phyloP scores from a whole-genome alignment of 352 stramenopile species.

The Globisporangium carolinianum region DNA sequence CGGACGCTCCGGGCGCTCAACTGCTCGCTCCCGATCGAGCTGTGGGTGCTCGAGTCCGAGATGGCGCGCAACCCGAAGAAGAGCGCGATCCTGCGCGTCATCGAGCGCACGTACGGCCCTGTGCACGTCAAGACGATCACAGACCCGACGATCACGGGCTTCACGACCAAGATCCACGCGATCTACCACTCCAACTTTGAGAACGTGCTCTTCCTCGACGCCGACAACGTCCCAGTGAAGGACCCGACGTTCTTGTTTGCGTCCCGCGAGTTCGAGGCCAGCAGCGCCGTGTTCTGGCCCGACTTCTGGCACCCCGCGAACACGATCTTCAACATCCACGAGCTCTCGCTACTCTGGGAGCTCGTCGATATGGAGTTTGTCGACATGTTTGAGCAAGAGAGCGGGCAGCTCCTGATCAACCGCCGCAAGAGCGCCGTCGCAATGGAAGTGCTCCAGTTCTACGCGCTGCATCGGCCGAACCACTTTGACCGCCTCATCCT shows the following conservation, averaged over 20 bases:
- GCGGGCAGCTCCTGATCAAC: conserved; percentile 65
- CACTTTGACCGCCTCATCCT: conserved; percentile 55
- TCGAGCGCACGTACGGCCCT: conserved; percentile 27
- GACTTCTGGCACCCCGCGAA: conserved; percentile 70
- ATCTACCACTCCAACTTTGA: conserved; percentile 60
- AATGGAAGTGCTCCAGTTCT: conserved; percentile 55
- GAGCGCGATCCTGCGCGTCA: conserved; percentile 16
- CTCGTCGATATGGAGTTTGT: conserved; percentile 53
- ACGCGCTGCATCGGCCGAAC: conserved; percentile 49
- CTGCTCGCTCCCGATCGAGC: conserved; percentile 63
- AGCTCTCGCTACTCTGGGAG: conserved; percentile 50
- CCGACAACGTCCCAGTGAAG: conserved; percentile 53
- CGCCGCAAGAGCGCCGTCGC: conserved; percentile 25
- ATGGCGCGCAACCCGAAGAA: conserved; percentile 24
- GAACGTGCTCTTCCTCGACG: conserved; percentile 69
- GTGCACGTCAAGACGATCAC: conserved; percentile 44
- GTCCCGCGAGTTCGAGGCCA: conserved; percentile 27
- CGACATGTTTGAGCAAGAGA: conserved; percentile 81
- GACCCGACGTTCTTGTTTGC: conserved; percentile 68
- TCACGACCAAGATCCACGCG: conserved; percentile 64
- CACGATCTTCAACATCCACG: conserved; percentile 69
- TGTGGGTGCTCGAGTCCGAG: conserved; percentile 55
- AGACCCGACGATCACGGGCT: conserved; percentile 34
- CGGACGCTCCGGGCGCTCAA: conserved; percentile 31
- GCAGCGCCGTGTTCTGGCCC: conserved; percentile 65